Evolutionary conservation across 345 rosid species (phyloP), one percentile per base, ranked within the genome.

Genomic region (Angophora floribunda): DNA sequence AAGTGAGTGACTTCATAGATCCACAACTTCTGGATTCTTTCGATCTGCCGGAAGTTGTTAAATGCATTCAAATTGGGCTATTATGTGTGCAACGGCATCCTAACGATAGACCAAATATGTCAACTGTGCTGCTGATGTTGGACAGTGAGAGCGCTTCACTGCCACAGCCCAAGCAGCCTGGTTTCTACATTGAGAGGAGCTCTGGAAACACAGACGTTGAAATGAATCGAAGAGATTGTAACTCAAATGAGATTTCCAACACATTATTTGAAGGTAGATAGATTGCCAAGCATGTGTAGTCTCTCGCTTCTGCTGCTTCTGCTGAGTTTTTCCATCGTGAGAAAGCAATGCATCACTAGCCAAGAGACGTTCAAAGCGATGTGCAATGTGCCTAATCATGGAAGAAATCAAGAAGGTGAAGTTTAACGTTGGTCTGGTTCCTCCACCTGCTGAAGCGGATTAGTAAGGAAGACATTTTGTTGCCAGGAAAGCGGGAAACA

Each of bases 1-100:
- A 88, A n/a, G 88, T 87, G n/a, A 9, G 85, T 15, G 80, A 89
- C 57, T 85, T 92, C 80, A 87, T 90, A 57, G 93, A 91, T 88
- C 91, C 92, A 9, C 24, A 4, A 1, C 30, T 90, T 49, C 89
- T 13, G 32, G 89, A 91, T 50, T 87, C 90, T 44, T 88, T 21
- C 82, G 86, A 87, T 3, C 41, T 51, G 63, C 80, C 89, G 45
- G 91, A 92, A 86, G 91, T 90, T 49, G 21, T 49, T 32, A 91
- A 89, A 30, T 93, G 93, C 65, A 88, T 91, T n/a, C 93, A 93
- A 51, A 55, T 93, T 28, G 94, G 92, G 13, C 87, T 94, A 44
- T 80, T 94, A 28, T 94, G 95, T 49, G 93, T 94, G 51, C 93
- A 93, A 89, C 87, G 87, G 70, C 86, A 44, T 61, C 88, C 94